Percentiles rank a stretch among this genome's conserved stretches.
These are phyloP conservation scores for Aspergillus ibericus DNA, from an alignment of 2,329 filamentous ascomycete species.

Conservation along the genomic window DNA sequence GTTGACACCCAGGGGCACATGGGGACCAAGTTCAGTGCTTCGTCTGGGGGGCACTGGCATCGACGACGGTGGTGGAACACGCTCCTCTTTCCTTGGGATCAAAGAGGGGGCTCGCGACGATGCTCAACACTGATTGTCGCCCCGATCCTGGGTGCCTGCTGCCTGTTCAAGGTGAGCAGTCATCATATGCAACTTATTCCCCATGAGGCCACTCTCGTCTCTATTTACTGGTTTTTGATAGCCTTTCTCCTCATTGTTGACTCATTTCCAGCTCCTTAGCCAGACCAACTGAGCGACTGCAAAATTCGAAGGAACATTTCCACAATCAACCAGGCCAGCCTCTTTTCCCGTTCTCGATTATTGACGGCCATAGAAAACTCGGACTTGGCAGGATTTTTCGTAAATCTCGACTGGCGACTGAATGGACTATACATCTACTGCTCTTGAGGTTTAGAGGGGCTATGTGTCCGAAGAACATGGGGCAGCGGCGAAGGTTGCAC, in stretches of 20 bases:
- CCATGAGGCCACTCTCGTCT: not conserved
- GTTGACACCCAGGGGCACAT: not conserved
- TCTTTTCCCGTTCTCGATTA: not conserved
- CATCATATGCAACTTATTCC: not conserved
- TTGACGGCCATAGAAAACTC: not conserved
- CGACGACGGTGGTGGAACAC: not conserved
- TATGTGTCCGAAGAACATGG: not conserved
- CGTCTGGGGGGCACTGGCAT: not conserved
- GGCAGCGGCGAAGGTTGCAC: not conserved
- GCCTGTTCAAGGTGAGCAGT: not conserved
- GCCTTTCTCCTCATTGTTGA: not conserved
- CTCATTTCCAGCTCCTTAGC: not conserved
- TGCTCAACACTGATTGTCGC: not conserved
- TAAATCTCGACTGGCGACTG: not conserved
- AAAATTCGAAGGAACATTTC: not conserved
- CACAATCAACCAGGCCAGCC: too few relatives aligned
- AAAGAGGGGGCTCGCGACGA: not conserved
- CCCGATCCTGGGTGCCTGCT: not conserved
- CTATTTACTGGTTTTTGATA: not conserved
- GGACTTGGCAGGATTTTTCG: not conserved
- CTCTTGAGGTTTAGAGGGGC: not conserved
- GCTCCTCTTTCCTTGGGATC: not conserved
- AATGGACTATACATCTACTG: not conserved
- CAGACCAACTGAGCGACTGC: not conserved
- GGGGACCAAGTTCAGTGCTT: not conserved